Evolutionary conservation across 371 early-diverging fungal species (phyloP).

Genomic region (Mortierella sp.): DNA sequence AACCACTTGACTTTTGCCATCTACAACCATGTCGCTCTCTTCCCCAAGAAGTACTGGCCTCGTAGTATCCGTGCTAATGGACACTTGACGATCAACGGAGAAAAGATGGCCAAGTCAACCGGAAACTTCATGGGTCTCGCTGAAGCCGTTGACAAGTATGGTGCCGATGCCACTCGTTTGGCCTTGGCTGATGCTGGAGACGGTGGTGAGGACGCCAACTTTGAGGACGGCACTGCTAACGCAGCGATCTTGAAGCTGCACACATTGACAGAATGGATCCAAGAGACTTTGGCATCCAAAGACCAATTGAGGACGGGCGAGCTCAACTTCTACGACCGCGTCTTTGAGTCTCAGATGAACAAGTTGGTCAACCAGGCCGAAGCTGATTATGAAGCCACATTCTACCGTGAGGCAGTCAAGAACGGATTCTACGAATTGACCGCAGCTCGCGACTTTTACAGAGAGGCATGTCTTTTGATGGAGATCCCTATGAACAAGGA

Average conservation of each 20-base stretch:
- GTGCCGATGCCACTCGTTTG: conserved; percentile 98
- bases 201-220: conserved; percentile 99
- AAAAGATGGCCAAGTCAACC: conserved; percentile 99
- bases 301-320: conserved; percentile 56
- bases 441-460: conserved; percentile 92
- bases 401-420: conserved; percentile 97
- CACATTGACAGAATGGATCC: conserved; percentile 93
- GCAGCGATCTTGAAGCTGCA: conserved; percentile 95
- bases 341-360: conserved; percentile 92
- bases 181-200: conserved; percentile 98
- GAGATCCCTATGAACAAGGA: conserved; percentile 89
- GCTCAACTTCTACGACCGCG: conserved; percentile 83
- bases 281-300: conserved; percentile 65
- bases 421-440: conserved; percentile 94
- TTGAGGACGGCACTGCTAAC: conserved; percentile 97
- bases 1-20: conserved; percentile 99
- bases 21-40: conserved; percentile 99
- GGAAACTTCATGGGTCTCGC: conserved; percentile 98
- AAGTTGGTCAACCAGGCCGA: conserved; percentile 77
- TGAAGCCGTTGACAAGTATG: conserved; percentile 91
- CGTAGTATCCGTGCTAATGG: conserved; percentile 96
- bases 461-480: conserved; percentile 78
- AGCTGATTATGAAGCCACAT: conserved; percentile 84
- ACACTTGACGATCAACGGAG: conserved; percentile 96
- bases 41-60: conserved; percentile 97